Evolutionary conservation across 2,329 filamentous ascomycete genomes (phyloP).

Genomic region (Aspergillus calidoustus): DNA sequence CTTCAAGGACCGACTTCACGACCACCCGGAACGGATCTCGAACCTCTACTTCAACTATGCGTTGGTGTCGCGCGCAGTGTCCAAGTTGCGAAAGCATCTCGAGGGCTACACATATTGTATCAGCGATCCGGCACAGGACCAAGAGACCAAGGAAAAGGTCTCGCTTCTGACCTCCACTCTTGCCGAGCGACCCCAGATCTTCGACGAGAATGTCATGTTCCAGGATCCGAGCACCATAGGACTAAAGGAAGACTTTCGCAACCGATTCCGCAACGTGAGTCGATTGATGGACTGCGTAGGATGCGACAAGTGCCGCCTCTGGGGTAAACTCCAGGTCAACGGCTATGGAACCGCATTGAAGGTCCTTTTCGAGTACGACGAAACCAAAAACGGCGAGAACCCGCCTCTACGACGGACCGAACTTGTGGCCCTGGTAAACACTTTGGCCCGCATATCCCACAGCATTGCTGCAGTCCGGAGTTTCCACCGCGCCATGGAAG

Average conservation of each 20-base stretch:
- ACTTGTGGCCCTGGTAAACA: constrained; percentile 92
- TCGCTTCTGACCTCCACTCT: constrained; percentile 74
- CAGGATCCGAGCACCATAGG: constrained; percentile 67
- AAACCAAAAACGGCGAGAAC: constrained; percentile 64
- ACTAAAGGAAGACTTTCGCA: constrained; percentile 95
- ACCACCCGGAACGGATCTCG: constrained; percentile 85
- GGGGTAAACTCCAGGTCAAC: constrained; percentile 95
- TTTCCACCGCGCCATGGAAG: constrained; percentile 63
- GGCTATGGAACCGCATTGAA: constrained; percentile 95
- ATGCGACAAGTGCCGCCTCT: constrained; percentile 96
- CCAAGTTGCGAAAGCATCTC: constrained; percentile 84
- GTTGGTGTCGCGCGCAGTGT: constrained; percentile 85
- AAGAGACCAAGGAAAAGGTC: constrained; percentile 78
- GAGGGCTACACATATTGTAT: constrained; percentile 89
- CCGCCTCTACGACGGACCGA: constrained; percentile 85
- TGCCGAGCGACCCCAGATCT: constrained; percentile 72
- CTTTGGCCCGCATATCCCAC: constrained; percentile 82
- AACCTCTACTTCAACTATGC: constrained; percentile 99
- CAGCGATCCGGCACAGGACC: constrained; percentile 79
- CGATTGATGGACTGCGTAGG: constrained; percentile 98
- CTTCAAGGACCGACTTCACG: constrained; percentile 84
- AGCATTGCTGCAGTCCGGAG: constrained; percentile 75
- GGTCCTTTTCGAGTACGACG: constrained; percentile 91
- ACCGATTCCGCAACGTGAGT: constrained; percentile 95
- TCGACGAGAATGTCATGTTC: constrained; percentile 96